These are phyloP conservation scores for Tuber brumale DNA, from an alignment of 495 filamentous ascomycete species.

Conservation along the genomic window DNA sequence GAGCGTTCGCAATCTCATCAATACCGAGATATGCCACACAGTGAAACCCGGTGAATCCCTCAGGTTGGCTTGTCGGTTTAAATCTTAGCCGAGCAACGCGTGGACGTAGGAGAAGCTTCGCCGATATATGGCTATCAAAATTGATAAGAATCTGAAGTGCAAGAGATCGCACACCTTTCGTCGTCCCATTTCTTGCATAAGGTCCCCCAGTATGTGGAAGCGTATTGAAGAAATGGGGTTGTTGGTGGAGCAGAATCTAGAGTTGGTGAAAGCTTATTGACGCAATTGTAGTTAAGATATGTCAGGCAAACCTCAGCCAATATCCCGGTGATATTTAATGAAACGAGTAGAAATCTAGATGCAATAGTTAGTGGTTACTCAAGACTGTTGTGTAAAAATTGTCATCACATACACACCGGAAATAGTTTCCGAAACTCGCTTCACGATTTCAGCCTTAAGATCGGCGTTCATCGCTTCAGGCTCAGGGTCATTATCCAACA, in stretches of 20 bases:
- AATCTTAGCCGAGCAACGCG: fast-evolving
- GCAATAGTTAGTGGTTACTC: too few species aligned
- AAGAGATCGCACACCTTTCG: background rate
- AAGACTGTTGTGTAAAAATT: too few species aligned
- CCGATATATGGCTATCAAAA: background rate
- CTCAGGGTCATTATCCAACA: background rate
- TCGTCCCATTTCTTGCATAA: background rate
- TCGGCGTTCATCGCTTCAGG: background rate
- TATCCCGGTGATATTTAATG: background rate
- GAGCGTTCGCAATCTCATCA: background rate
- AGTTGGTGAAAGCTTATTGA: background rate
- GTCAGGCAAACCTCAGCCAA: background rate
- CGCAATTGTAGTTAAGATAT: background rate
- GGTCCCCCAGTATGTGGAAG: background rate
- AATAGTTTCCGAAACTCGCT: background rate
- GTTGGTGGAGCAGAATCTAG: background rate
- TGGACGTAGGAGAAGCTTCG: background rate
- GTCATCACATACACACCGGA: too few species aligned
- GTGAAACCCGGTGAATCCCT: background rate
- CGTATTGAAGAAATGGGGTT: background rate
- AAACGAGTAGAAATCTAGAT: background rate
- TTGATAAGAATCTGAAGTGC: background rate
- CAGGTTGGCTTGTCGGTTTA: background rate
- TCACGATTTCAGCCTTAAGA: background rate
- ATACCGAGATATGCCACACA: background rate